Evolutionary conservation across 306 rosid genomes (phyloP).

Genomic region (Medicago lupulina): DNA sequence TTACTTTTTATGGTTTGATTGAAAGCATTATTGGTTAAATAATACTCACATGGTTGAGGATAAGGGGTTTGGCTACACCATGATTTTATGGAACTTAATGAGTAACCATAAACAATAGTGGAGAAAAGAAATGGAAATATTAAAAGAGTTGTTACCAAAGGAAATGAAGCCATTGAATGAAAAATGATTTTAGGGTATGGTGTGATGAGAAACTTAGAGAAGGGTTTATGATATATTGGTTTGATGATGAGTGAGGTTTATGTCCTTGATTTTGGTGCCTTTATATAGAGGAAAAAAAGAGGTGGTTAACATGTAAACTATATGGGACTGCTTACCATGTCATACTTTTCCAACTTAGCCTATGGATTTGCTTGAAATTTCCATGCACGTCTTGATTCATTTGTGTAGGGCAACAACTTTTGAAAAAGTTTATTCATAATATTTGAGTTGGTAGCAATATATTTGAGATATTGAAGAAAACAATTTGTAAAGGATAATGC

Average conservation of each 20-base stretch:
- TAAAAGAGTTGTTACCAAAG: conserved; percentile 24
- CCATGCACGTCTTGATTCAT: conserved; percentile 29
- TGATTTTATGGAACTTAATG: conserved; percentile 47
- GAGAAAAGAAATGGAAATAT: conserved; percentile 40
- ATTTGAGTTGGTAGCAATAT: conserved; percentile 12
- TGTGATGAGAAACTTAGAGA: not conserved
- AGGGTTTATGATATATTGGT: conserved; percentile 24
- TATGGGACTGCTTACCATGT: conserved; percentile 41
- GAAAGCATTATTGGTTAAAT: conserved; percentile 44
- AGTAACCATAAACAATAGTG: conserved; percentile 33
- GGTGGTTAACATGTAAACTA: conserved; percentile 7
- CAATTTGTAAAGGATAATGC: not conserved
- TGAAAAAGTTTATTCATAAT: conserved; percentile 6
- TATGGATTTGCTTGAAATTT: conserved; percentile 37
- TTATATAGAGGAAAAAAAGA: conserved; percentile 41
- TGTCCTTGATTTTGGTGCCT: conserved; percentile 19
- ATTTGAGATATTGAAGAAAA: not conserved
- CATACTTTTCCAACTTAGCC: conserved; percentile 39
- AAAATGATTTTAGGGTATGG: not conserved
- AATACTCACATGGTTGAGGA: conserved; percentile 73
- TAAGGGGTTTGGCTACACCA: conserved; percentile 91
- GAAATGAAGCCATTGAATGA: conserved; percentile 40
- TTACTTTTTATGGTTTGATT: conserved; percentile 54
- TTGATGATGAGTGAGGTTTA: conserved; percentile 15
- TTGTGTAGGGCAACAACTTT: conserved; percentile 11